These are phyloP conservation scores for Coleophoma cylindrospora DNA, from an alignment of 2,329 filamentous ascomycete genomes.

Conservation along the genomic window DNA sequence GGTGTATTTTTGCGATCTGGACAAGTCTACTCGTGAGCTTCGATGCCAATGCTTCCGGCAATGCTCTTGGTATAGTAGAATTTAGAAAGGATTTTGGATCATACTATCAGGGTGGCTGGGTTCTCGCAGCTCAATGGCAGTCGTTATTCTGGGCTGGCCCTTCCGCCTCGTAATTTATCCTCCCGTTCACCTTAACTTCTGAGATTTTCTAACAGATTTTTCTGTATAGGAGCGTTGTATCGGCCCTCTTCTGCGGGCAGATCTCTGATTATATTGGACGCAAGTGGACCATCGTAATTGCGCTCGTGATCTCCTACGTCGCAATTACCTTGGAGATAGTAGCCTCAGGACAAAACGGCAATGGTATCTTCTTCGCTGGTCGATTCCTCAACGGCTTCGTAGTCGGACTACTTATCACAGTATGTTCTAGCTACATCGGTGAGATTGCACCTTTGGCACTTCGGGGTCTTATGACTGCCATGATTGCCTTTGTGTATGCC, in stretches of 20 bases:
- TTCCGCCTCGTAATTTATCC: slow-evolving; percentile 29
- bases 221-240: slow-evolving; percentile 21
- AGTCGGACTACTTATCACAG: slow-evolving; percentile 40
- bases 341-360: too few relatives aligned
- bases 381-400: slow-evolving; percentile 36
- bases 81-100: slow-evolving; percentile 38
- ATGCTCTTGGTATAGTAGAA: slow-evolving; percentile 35
- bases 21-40: slow-evolving; percentile 33
- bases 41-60: slow-evolving; percentile 35
- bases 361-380: slow-evolving; percentile 37
- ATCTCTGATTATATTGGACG: slow-evolving; percentile 32
- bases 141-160: slow-evolving; percentile 37
- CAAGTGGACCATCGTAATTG: slow-evolving; percentile 27
- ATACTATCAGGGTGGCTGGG: slow-evolving; percentile 29
- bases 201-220: neutral
- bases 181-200: neutral
- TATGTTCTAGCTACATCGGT: slow-evolving; percentile 41
- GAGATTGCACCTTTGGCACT: neutral
- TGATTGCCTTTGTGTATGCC: slow-evolving; percentile 5
- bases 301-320: slow-evolving; percentile 30
- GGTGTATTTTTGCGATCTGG: slow-evolving; percentile 36
- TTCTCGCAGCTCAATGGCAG: slow-evolving; percentile 38
- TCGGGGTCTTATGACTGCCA: neutral
- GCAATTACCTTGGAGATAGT: slow-evolving; percentile 26
- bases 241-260: slow-evolving; percentile 27